Percentiles rank a stretch among this genome's conserved stretches.
phyloP scores from a whole-genome alignment of 2,329 filamentous ascomycete species.

The Simplicillium sp. region DNA sequence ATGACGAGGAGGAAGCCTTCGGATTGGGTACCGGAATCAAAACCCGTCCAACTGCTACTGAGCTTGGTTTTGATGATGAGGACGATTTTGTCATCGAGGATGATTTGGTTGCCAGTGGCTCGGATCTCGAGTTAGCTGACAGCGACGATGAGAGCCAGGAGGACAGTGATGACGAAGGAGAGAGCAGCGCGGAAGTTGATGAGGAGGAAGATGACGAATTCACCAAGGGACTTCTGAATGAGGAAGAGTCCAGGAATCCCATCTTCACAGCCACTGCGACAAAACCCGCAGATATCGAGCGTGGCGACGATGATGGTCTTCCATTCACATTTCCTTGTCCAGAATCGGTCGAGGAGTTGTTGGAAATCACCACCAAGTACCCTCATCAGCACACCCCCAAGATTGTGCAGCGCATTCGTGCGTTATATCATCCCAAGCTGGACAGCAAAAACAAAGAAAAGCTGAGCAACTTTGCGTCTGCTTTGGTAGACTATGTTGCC shows the following conservation, averaged over 20 bases:
- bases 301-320: conserved; percentile 46
- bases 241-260: conserved; percentile 44
- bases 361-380: conserved; percentile 55
- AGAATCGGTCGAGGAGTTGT: conserved; percentile 63
- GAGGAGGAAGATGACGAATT: conserved; percentile 58
- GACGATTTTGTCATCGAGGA: conserved; percentile 91
- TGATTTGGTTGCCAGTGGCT: conserved; percentile 75
- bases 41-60: conserved; percentile 44
- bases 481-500: conserved; percentile 54
- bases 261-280: conserved; percentile 39
- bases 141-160: conserved; percentile 44
- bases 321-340: conserved; percentile 86
- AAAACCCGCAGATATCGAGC: conserved; percentile 20
- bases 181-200: conserved; percentile 20
- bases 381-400: conserved; percentile 59
- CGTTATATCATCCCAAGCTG: conserved; percentile 85
- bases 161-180: conserved; percentile 31
- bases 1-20: conserved; percentile 46
- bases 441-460: conserved; percentile 77
- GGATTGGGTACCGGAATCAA: conserved; percentile 51
- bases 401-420: conserved; percentile 80
- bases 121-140: conserved; percentile 51
- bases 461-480: conserved; percentile 56
- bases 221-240: conserved; percentile 55
- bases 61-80: conserved; percentile 78